Conservation (phyloP, 768 basidiomycete species). For the Kwoniella botswanensis region DNA sequence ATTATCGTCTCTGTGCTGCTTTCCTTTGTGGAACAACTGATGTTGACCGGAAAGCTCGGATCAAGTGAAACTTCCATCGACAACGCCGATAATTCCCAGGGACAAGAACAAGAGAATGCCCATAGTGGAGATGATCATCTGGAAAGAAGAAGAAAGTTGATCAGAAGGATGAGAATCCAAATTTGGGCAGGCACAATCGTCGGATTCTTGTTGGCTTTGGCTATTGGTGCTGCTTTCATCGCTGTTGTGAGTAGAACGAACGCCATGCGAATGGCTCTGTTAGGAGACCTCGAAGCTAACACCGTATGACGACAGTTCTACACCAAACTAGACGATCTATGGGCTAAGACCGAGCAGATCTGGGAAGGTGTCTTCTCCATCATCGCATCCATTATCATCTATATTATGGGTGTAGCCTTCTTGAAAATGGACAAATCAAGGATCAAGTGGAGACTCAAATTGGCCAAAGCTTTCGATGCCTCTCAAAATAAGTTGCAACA, state of each 20-base stretch:
- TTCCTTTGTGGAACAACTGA: constrained; percentile 79
- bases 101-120: neutral
- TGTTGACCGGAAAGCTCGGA: constrained; percentile 49
- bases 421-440: constrained; percentile 93
- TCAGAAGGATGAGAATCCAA: constrained; percentile 71
- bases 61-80: constrained; percentile 1
- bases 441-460: constrained; percentile 91
- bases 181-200: constrained; percentile 75
- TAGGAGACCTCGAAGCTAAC: neutral
- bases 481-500: constrained; percentile 39
- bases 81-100: constrained; percentile 1
- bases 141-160: constrained; percentile 28
- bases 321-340: constrained; percentile 82
- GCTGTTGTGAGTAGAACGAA: constrained; percentile 64
- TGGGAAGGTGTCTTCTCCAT: constrained; percentile 81
- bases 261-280: neutral
- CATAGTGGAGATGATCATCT: neutral
- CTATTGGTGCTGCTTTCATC: constrained; percentile 89
- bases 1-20: constrained; percentile 92
- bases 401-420: constrained; percentile 92
- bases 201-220: constrained; percentile 78
- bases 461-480: constrained; percentile 72
- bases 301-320: constrained; percentile 67
- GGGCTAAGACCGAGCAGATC: constrained; percentile 79
- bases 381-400: constrained; percentile 70